Evolutionary conservation across 1,284 basidiomycete species (phyloP).

Genomic region (Sanghuangporus baumii): DNA sequence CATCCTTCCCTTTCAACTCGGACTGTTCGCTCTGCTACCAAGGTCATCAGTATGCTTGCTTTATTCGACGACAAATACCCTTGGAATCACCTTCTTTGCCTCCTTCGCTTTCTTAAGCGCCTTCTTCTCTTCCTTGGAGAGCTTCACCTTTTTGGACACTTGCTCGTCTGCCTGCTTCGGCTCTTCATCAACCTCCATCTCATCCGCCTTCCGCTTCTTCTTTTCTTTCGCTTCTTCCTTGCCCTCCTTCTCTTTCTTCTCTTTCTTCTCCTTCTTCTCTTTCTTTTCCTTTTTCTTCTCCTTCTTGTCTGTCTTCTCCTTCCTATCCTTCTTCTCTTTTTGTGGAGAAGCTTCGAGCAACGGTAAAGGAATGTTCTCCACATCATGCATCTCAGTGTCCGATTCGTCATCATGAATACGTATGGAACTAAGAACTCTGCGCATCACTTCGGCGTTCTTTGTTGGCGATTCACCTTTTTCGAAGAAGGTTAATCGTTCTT

Average conservation of each 20-base stretch:
- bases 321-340: constrained; percentile 49
- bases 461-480: constrained; percentile 68
- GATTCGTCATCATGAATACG: constrained; percentile 68
- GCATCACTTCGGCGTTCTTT: constrained; percentile 48
- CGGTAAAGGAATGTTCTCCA: constrained; percentile 46
- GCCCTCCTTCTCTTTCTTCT: constrained; percentile 52
- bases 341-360: constrained; percentile 48
- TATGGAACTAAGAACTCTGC: constrained; percentile 73
- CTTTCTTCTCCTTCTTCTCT: constrained; percentile 53
- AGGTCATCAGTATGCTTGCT: constrained; percentile 3
- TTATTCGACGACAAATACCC: neutral
- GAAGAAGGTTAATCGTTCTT: constrained; percentile 94
- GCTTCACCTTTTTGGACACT: constrained; percentile 64
- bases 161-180: constrained; percentile 46
- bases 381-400: constrained; percentile 53
- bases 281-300: constrained; percentile 52
- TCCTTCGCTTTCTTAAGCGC: constrained; percentile 71
- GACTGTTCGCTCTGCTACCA: constrained; percentile 20
- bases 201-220: constrained; percentile 55
- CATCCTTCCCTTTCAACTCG: constrained; percentile 26
- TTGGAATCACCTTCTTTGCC: constrained; percentile 34
- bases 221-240: constrained; percentile 53
- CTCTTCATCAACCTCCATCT: constrained; percentile 55
- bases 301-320: constrained; percentile 59
- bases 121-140: constrained; percentile 81